Conservation (phyloP, 352 stramenopile species). For the Pythium pectinolyticum region DNA sequence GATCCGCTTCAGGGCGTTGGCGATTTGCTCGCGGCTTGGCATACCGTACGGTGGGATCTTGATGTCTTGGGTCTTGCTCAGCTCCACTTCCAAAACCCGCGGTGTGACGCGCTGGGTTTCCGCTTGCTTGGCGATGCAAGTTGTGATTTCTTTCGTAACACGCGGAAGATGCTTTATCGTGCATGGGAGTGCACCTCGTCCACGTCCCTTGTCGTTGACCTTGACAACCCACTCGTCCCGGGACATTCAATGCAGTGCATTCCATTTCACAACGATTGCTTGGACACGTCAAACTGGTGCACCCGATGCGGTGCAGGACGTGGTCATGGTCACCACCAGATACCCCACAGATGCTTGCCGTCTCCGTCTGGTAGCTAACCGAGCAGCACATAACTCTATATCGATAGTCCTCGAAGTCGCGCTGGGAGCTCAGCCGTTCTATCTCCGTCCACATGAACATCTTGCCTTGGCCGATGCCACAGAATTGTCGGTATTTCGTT, state of each 20-base stretch:
- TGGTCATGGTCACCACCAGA: conserved; percentile 3
- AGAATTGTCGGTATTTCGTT: too few species aligned
- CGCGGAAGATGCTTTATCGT: not conserved
- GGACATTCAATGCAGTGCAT: not conserved
- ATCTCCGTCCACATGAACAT: not conserved
- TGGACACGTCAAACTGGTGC: not conserved
- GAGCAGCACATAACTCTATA: conserved; percentile 21
- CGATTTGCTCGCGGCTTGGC: not conserved
- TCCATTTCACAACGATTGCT: not conserved
- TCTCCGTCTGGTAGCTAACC: conserved; percentile 2
- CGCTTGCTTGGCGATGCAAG: not conserved
- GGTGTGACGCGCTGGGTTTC: not conserved
- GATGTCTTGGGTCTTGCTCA: not conserved
- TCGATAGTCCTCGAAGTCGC: not conserved
- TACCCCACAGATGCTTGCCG: not conserved
- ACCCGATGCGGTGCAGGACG: not conserved
- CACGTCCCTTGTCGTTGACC: not conserved
- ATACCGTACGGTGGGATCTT: not conserved
- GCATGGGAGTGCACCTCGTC: not conserved
- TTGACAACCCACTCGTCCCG: conserved; percentile 1
- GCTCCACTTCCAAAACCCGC: not conserved
- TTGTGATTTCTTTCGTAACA: conserved; percentile 2
- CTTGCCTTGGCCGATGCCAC: not conserved
- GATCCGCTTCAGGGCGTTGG: not conserved
- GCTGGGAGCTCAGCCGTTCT: not conserved